phyloP scores from a whole-genome alignment of 1,284 basidiomycete species.

The Phenoliferia sp. region DNA sequence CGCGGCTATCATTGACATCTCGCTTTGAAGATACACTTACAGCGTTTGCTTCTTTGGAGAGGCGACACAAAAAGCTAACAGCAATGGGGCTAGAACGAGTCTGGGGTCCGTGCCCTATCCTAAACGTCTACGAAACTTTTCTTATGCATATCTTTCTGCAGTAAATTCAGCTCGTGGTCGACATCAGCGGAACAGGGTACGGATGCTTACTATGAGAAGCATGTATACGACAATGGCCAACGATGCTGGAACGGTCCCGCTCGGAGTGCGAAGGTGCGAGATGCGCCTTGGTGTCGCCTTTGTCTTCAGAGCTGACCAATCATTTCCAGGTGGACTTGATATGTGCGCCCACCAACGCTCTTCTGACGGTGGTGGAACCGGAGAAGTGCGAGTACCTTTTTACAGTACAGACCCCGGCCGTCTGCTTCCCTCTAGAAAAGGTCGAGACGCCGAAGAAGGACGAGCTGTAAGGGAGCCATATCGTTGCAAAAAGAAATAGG shows the following conservation, averaged over 20 bases:
- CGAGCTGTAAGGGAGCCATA: slow-evolving; percentile 1
- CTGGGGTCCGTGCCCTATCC: slow-evolving; percentile 62
- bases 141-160: slow-evolving; percentile 38
- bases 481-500: background rate
- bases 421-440: slow-evolving; percentile 52
- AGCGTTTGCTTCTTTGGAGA: slow-evolving; percentile 91
- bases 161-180: slow-evolving; percentile 74
- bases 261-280: slow-evolving; percentile 65
- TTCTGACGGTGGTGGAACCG: slow-evolving; percentile 78
- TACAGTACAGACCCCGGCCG: slow-evolving; percentile 78
- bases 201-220: slow-evolving; percentile 70
- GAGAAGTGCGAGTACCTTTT: slow-evolving; percentile 97
- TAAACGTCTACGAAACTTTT: background rate
- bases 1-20: no score
- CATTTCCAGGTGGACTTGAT: slow-evolving; percentile 61
- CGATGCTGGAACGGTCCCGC: slow-evolving; percentile 95
- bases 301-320: background rate
- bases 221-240: slow-evolving; percentile 70
- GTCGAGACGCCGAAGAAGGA: background rate
- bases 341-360: slow-evolving; percentile 79
- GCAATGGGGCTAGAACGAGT: slow-evolving; percentile 69
- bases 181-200: slow-evolving; percentile 55
- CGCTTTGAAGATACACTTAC: slow-evolving; percentile 96
- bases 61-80: slow-evolving; percentile 81
- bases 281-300: background rate